Base-by-base conservation (phyloP, 495 filamentous ascomycete genomes). In the Penicillium daleae region DNA sequence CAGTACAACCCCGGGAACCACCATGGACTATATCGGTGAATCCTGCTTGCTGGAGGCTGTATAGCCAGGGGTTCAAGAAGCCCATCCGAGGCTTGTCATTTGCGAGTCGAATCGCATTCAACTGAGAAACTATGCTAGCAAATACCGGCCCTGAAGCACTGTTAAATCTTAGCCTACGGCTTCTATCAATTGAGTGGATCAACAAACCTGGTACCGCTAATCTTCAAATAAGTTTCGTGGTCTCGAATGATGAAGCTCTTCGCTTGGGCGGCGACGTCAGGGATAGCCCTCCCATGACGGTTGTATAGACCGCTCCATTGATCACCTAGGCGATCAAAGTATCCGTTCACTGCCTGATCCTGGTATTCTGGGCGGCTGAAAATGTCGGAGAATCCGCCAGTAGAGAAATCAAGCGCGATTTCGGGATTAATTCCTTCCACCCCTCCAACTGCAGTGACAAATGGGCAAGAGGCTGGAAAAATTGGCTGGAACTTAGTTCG, bases 381-480 rank as follows among this genome's bases (percentile, higher is more conserved):
- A n/a, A 82, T 78, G 46, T 89, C 83, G 4, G 86, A 89, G 74
- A 96, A 94, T 0, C 91, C 90, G 9, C 89, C 92, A 0, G 82
- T 82, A 33, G 85, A 86, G 63, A 85, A 89, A 26, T 62, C 67
- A 37, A 86, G 80, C 13, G 83, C 89, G 24, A 72, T 80, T 46
- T 88, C 77, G 7, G 86, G 82, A 3, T 76, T 68, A 1, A 82
- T 78, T 19, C 81, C 76, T n/a, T 77, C 75, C 0, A 89, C 92
- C 5, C 87, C 90, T 13, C 91, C 92, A 9, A 95, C 90, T 0
- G 86, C 76, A 0, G 92, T 96, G 5, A 95, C 87, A 67, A 87
- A 95, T 0, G 92, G 92, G 64, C 92, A 96, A n/a, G 84, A 81
- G 0, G 88, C 89, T 0, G 92, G 92, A 72, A 92, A 95, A 6